Evolutionary conservation across 257 asterid genomes (phyloP), one percentile per base, ranked within the genome.

Genomic region (Vinca minor): DNA sequence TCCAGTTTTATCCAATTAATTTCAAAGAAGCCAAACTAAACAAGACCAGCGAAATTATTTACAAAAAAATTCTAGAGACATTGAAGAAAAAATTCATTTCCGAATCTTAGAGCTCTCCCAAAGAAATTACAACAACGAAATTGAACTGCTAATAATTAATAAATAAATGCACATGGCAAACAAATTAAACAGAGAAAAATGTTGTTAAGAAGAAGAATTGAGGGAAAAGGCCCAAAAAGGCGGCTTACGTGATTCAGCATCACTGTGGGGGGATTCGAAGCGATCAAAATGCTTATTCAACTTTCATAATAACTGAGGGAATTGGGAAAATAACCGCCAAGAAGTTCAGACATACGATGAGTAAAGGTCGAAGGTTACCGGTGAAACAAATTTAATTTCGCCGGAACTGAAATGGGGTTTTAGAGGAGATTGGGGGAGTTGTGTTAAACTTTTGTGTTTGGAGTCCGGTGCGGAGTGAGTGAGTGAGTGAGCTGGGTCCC

Each of bases 381-480:
- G 50, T 28, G 49, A 12, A n/a, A 59, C 45, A 41, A n/a, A n/a
- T n/a, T 25, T 39, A 55, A 39, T 41, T n/a, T 62, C 34, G 20
- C 49, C 66, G 66, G 66, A 62, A 39, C 50, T 23, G 77, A 86
- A 86, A 82, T n/a, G 64, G 58, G 80, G 18, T 70, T 58, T 64
- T 66, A 76, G 59, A n/a, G 45, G 34, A n/a, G n/a, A n/a, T n/a
- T n/a, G n/a, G n/a, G n/a, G n/a, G n/a, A n/a, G 63, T 38, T 73
- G 58, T 76, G 78, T 70, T 77, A 79, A n/a, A n/a, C n/a, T n/a
- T 72, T 21, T 8, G 59, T 52, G 67, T 73, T 78, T 88, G 81
- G 81, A 68, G 85, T 88, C 96, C 96, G 96, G 77, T 73, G 84
- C 70, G 79, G 84, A 82, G 81, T n/a, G n/a, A n/a, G n/a, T n/a